Conservation (phyloP, 306 rosid genomes). For the Prunus mira region DNA sequence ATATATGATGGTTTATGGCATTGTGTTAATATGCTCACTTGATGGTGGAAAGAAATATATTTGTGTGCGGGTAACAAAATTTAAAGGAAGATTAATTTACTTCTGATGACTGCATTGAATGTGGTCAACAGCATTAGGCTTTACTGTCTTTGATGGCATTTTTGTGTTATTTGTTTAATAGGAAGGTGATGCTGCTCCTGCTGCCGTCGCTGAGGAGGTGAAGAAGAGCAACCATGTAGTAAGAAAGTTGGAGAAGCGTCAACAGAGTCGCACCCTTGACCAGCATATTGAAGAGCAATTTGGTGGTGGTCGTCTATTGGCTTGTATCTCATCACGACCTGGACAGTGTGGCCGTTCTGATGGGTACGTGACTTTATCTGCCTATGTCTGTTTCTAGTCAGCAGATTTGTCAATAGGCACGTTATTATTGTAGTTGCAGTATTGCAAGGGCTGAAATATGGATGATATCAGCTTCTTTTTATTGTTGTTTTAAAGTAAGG, state of each 20-base stretch:
- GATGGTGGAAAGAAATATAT: background rate
- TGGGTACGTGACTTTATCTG: conserved; percentile 35
- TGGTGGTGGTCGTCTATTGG: conserved; percentile 54
- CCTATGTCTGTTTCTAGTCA: background rate
- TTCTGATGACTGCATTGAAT: background rate
- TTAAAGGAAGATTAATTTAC: background rate
- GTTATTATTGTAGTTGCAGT: background rate
- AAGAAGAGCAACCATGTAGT: conserved; percentile 53
- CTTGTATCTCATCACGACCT: conserved; percentile 60
- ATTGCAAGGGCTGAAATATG: background rate
- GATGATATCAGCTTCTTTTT: background rate
- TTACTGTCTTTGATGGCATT: background rate
- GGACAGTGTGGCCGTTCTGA: conserved; percentile 65
- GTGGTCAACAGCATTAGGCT: background rate
- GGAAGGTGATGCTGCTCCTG: conserved; percentile 39
- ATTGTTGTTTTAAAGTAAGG: background rate
- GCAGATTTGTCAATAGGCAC: too few relatives aligned
- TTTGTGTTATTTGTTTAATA: conserved; percentile 2
- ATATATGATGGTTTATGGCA: background rate
- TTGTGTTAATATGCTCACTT: background rate
- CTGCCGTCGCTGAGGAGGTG: conserved; percentile 41
- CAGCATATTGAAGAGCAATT: conserved; percentile 60
- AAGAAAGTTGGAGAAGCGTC: conserved; percentile 56
- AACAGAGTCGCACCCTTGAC: conserved; percentile 40
- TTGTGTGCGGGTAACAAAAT: background rate